Base-by-base conservation (phyloP, 345 rosid species). In the Turnera subulata region DNA sequence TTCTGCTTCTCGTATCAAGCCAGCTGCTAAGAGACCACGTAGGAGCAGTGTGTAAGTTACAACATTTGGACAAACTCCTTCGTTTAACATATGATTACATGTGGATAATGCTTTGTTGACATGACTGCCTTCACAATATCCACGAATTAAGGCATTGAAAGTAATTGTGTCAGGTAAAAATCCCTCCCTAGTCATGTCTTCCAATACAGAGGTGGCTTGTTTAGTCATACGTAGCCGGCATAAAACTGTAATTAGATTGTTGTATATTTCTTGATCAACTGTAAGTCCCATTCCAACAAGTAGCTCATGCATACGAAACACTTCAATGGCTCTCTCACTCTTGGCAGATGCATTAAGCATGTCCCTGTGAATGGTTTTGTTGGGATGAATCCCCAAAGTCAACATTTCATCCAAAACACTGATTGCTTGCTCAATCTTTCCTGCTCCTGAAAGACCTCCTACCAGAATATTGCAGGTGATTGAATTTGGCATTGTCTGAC, bases 161-260 rank as follows among this genome's bases (percentile, higher is more conserved):
- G 93, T 84, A 50, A 76, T 48, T 1, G 77, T 69, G 61, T 89
- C 78, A 14, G 83, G 68, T 46, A 56, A 44, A 67, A 74, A 64
- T 21, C 91, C 91, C 63, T 69, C 81, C 50, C 18, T 53, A 55
- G 59, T 73, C 96, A 92, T 84, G 40, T 73, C 73, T 46, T 66
- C 53, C 59, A 86, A 59, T 10, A 84, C 86, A 51, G 63, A 70
- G 35, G 63, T 70, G 53, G 98, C 96, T 72, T 75, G 79, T 62
- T 24, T 66, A 29, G 96, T 86, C 96, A 92, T 92, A 48, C 93
- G 82, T 37, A 79, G 67, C 76, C 85, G 78, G 78, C 96, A 84
- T 32, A 84, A 80, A 50, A 76, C 74, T 18, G 72, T 58, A 50
- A 86, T 75, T 33, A 92, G 91, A 67, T 75, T 74, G 71, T 84